Percentiles rank a stretch among this genome's conserved stretches.
These are phyloP conservation scores for Microsporum canis DNA, from an alignment of 2,329 filamentous ascomycete genomes.

Conservation along the genomic window DNA sequence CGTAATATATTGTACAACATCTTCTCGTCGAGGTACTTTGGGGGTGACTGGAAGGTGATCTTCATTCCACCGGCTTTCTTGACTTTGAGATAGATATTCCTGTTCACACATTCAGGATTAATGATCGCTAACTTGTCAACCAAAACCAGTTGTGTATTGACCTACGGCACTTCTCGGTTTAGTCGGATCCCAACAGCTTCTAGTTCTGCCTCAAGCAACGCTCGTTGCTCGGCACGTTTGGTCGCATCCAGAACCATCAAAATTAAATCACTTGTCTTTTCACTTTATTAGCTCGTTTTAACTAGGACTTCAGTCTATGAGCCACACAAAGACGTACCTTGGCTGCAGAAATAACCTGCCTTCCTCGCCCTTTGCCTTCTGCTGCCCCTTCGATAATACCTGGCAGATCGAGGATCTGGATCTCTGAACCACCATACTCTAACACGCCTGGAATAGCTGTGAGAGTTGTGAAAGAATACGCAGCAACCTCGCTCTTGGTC, in stretches of 20 bases:
- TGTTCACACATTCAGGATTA: slow-evolving; percentile 24
- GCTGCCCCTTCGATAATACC: slow-evolving; percentile 96
- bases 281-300: not conserved
- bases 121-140: not conserved
- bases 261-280: slow-evolving; percentile 78
- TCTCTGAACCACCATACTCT: slow-evolving; percentile 95
- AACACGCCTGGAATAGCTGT: slow-evolving; percentile 95
- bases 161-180: slow-evolving; percentile 80
- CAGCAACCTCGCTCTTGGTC: slow-evolving; percentile 89
- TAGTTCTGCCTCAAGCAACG: slow-evolving; percentile 78
- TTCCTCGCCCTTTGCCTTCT: slow-evolving; percentile 87
- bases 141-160: slow-evolving; percentile 6
- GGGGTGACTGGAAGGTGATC: slow-evolving; percentile 83
- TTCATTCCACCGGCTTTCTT: slow-evolving; percentile 99
- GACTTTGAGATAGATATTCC: slow-evolving; percentile 91
- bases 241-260: slow-evolving; percentile 96
- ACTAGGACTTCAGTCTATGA: not conserved
- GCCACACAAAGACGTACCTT: slow-evolving; percentile 43
- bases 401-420: slow-evolving; percentile 91
- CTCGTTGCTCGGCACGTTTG: slow-evolving; percentile 86
- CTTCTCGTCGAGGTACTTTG: slow-evolving; percentile 89
- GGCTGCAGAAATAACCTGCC: slow-evolving; percentile 93
- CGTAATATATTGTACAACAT: slow-evolving; percentile 96
- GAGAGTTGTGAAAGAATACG: slow-evolving; percentile 93
- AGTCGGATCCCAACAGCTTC: slow-evolving; percentile 90